These are phyloP conservation scores for Tylopilus sp. DNA, from an alignment of 1,284 basidiomycete genomes.

Conservation along the genomic window DNA sequence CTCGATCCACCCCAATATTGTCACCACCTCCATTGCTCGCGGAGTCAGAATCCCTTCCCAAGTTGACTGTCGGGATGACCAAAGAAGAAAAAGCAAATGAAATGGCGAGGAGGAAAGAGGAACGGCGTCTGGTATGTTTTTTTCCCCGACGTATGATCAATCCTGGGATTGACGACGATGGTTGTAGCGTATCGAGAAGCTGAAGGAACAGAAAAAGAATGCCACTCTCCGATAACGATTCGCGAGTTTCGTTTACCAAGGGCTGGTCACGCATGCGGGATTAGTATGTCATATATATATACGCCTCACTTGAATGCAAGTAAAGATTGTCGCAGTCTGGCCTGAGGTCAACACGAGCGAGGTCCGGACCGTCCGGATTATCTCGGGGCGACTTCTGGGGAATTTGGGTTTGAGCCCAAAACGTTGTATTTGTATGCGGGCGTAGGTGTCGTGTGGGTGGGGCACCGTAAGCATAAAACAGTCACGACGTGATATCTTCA, in stretches of 20 bases:
- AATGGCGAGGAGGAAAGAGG: slow-evolving; percentile 90
- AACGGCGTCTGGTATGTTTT: slow-evolving; percentile 78
- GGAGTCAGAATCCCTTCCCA: slow-evolving; percentile 21
- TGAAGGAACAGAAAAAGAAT: slow-evolving; percentile 78
- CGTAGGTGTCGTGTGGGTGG: no score
- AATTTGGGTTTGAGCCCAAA: no score
- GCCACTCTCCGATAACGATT: slow-evolving; percentile 17
- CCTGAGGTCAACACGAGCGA: no score
- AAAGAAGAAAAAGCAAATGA: slow-evolving; percentile 93
- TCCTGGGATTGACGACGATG: slow-evolving; percentile 8
- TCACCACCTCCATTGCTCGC: slow-evolving; percentile 29
- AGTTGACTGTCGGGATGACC: slow-evolving; percentile 57
- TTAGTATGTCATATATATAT: not conserved
- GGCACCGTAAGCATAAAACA: no score
- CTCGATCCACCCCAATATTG: slow-evolving; percentile 36
- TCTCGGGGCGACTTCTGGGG: no score
- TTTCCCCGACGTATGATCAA: not conserved
- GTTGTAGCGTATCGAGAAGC: slow-evolving; percentile 69
- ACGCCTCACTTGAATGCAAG: not conserved
- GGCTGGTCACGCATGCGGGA: not conserved
- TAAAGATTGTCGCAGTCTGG: not conserved
- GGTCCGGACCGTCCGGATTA: no score
- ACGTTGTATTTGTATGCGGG: no score
- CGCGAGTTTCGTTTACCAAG: not conserved
- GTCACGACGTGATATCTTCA: no score